These are phyloP conservation scores for Dipodascopsis tothii DNA, from an alignment of 805 yeast genomes.

Conservation along the genomic window DNA sequence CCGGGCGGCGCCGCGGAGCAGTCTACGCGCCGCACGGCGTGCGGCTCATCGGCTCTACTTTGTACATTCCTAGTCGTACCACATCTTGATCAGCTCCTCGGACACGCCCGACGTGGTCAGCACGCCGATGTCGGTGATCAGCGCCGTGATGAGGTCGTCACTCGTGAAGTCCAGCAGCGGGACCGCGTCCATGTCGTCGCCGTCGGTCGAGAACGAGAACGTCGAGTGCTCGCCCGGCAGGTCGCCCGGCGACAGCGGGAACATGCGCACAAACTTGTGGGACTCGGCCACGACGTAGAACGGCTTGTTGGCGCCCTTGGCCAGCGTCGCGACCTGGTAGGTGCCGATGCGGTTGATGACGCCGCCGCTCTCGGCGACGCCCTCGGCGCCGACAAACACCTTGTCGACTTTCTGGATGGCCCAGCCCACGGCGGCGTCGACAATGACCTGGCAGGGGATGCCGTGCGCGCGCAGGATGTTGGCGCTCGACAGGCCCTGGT, in stretches of 20 bases:
- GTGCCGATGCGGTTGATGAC: slow-evolving; percentile 90
- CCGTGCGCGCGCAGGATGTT: slow-evolving; percentile 56
- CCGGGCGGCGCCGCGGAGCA: no score
- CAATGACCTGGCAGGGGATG: slow-evolving; percentile 80
- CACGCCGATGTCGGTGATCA: slow-evolving; percentile 93
- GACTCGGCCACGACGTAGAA: slow-evolving; percentile 89
- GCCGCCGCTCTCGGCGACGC: slow-evolving; percentile 98
- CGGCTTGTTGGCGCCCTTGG: slow-evolving; percentile 85
- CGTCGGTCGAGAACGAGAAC: slow-evolving; percentile 14
- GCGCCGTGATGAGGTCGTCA: slow-evolving; percentile 88
- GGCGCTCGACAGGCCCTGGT: slow-evolving; percentile 68
- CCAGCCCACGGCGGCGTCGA: slow-evolving; percentile 90
- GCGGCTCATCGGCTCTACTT: no score
- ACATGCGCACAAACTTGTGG: slow-evolving; percentile 92
- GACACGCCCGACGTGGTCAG: slow-evolving; percentile 95
- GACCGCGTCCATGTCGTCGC: slow-evolving; percentile 32
- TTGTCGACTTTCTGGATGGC: slow-evolving; percentile 79
- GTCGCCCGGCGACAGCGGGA: slow-evolving; percentile 89
- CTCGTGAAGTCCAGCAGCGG: slow-evolving; percentile 88
- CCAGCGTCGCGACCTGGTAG: slow-evolving; percentile 87
- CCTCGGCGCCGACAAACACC: slow-evolving; percentile 95
- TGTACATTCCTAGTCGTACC: slow-evolving; percentile 23
- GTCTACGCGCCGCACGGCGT: no score
- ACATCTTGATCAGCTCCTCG: slow-evolving; percentile 96
- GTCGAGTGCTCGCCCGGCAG: slow-evolving; percentile 47